Base-by-base conservation (phyloP, 495 filamentous ascomycete genomes). In the Bathelium albidoporum region DNA sequence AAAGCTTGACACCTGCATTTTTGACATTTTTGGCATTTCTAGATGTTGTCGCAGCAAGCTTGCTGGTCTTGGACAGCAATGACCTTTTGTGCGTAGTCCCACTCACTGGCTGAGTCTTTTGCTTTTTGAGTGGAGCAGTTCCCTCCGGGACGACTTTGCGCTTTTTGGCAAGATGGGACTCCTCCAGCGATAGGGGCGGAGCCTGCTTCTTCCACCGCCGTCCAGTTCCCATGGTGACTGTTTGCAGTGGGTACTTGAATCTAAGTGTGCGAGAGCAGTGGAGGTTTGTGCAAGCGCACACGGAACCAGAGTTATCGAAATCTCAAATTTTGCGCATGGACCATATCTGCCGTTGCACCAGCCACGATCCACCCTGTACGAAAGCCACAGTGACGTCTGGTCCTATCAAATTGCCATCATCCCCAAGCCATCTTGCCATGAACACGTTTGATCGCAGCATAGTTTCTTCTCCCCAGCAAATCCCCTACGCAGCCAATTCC, bases 151-250 rank as follows among this genome's bases (percentile, higher is more conserved):
- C 83, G 43, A 82, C 83, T 75, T 95, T 95, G 71, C 89, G 80
- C 80, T 96, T 87, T 70, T 81, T 89, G 59, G 84, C 85, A 34
- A 85, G 81, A 65, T 89, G 87, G 29, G 83, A 85, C 73, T 96
- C 91, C 68, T 93, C 87, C 63, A 96, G 82, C 32, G 85, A 81
- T 63, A 85, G 82, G 32, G 95, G 95, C 65, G 88, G 82, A 39
- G 90, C 95, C 80, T 98, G 94, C 77, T 97, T 96, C 73, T 89
- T 86, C 87, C 96, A 93, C 66, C 94, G 91, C 70, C 91, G 89
- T 66, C 90, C 89, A 63, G 83, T 79, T 77, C 92, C 92, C 92
- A 96, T 97, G 73, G 74, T 85, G 73, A 73, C 61, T 61, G 59
- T 26, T 31, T n/a, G n/a, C n/a, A n/a, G n/a, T n/a, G n/a, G n/a